Base-by-base conservation (phyloP, 1,139 yeast species). In the Hansenula sp. region DNA sequence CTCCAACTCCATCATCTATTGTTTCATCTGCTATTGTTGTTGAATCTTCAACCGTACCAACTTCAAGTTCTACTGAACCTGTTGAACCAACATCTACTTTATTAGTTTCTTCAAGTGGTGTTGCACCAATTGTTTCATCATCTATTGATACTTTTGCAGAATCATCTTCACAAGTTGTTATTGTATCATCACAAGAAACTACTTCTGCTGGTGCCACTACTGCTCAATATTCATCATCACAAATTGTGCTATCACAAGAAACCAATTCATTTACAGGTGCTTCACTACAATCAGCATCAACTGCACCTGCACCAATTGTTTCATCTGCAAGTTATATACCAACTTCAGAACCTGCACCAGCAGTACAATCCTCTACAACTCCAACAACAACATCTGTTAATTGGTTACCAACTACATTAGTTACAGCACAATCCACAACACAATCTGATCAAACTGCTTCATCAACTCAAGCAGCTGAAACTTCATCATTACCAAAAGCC, bases 401-500 rank as follows among this genome's bases (percentile, higher is more conserved):
- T 11, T 31, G 34, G 34, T 31, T 31, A 14, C 35, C 41, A 34
- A 31, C 40, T 13, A 30, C 44, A 18, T 30, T 29, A 13, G 32
- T 29, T 29, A 21, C 34, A n/a, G 34, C 18, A 4, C 13, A 12
- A 27, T 8, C 51, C 21, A 29, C 57, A 8, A 39, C 51, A 9
- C 9, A 24, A 11, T 10, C 13, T 24, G 26, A 13, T 8, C 13
- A 24, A 24, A 24, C 32, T 19, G 16, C 32, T 7, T 40, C 67
- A 2, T 47, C 49, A 2, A 38, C 62, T 22, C 54, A 65, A 3
- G 40, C 65, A 21, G 57, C 68, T 30, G 66, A 67, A 26, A 69
- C 82, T 2, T 66, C 82, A 5, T 74, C 80, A 9, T 67, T 82
- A 52, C 92, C 92, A 39, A 75, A 74, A 56, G 89, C 85, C 2